Evolutionary conservation across 2,329 filamentous ascomycete species (phyloP).

Genomic region (Raffaelea ambrosiae): DNA sequence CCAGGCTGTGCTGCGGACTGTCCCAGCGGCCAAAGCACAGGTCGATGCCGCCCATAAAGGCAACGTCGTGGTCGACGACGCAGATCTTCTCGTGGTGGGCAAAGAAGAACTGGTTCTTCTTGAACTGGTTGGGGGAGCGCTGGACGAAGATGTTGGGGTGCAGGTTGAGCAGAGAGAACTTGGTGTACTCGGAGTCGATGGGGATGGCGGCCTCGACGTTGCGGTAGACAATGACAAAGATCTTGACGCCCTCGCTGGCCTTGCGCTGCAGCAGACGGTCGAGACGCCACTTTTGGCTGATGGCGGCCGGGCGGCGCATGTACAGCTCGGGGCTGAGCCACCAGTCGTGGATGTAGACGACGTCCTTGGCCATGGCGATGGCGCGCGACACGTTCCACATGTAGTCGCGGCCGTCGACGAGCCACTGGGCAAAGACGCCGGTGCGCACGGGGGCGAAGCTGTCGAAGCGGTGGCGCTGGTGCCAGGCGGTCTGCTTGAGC

Average conservation of each 20-base stretch:
- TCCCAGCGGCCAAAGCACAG: conserved; percentile 97
- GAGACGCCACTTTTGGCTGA: conserved; percentile 96
- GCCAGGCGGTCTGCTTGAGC: conserved; percentile 75
- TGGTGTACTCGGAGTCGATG: conserved; percentile 97
- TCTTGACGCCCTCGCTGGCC: conserved; percentile 88
- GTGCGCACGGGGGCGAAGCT: conserved; percentile 88
- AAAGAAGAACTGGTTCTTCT: conserved; percentile 99
- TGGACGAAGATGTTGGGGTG: conserved; percentile 96
- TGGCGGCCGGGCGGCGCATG: conserved; percentile 84
- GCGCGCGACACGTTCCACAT: conserved; percentile 99
- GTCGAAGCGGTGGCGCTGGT: conserved; percentile 73
- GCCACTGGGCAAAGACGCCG: conserved; percentile 86
- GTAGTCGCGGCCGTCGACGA: conserved; percentile 93
- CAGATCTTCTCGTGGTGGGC: conserved; percentile 98
- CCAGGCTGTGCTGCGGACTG: conserved; percentile 81
- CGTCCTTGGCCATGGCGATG: conserved; percentile 93
- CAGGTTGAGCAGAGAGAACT: conserved; percentile 88
- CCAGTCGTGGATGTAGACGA: conserved; percentile 99
- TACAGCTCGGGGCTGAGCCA: conserved; percentile 93
- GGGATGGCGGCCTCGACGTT: conserved; percentile 96
- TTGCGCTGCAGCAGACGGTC: conserved; percentile 91
- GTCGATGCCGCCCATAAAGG: conserved; percentile 92
- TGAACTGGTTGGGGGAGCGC: conserved; percentile 91
- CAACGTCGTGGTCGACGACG: conserved; percentile 90
- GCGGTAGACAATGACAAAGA: conserved; percentile 95